Conservation (phyloP, 306 rosid genomes). For the Rosa persica region DNA sequence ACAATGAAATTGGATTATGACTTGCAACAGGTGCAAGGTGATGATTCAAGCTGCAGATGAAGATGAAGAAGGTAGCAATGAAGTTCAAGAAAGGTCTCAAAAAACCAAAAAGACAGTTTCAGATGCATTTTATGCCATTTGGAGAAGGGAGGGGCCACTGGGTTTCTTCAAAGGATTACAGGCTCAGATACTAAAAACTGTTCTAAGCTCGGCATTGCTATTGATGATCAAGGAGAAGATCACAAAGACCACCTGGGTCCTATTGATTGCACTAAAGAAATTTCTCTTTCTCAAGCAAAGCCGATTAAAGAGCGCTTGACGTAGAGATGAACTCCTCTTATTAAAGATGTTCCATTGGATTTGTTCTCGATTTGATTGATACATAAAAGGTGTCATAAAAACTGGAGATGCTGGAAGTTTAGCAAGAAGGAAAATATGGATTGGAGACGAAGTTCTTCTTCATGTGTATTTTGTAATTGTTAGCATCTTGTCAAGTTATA, state of each 20-base stretch:
- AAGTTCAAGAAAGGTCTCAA: constrained; percentile 43
- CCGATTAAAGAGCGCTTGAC: constrained; percentile 54
- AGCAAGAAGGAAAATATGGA: constrained; percentile 23
- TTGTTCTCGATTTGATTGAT: constrained; percentile 26
- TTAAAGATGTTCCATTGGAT: constrained; percentile 23
- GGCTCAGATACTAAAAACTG: constrained; percentile 92
- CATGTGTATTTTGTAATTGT: not conserved
- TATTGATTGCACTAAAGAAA: constrained; percentile 59
- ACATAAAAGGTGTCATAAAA: constrained; percentile 24
- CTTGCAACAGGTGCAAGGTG: constrained; percentile 72
- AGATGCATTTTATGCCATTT: constrained; percentile 64
- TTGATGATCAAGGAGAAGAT: constrained; percentile 94
- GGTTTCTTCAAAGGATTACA: constrained; percentile 94
- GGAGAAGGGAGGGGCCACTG: constrained; percentile 74
- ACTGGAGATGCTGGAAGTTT: constrained; percentile 11
- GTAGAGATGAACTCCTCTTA: constrained; percentile 18
- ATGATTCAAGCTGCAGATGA: constrained; percentile 87
- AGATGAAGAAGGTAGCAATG: constrained; percentile 40
- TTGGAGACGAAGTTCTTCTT: not conserved
- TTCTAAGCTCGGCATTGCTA: constrained; percentile 83
- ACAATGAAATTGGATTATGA: not conserved
- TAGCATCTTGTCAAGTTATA: not conserved
- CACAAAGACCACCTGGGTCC: constrained; percentile 72
- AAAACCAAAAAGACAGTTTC: constrained; percentile 61
- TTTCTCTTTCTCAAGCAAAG: constrained; percentile 46